Percentiles rank a stretch among this genome's conserved stretches.
Evolutionary conservation across 495 filamentous ascomycete genomes (phyloP).

Genomic region (Thozetella sp.): DNA sequence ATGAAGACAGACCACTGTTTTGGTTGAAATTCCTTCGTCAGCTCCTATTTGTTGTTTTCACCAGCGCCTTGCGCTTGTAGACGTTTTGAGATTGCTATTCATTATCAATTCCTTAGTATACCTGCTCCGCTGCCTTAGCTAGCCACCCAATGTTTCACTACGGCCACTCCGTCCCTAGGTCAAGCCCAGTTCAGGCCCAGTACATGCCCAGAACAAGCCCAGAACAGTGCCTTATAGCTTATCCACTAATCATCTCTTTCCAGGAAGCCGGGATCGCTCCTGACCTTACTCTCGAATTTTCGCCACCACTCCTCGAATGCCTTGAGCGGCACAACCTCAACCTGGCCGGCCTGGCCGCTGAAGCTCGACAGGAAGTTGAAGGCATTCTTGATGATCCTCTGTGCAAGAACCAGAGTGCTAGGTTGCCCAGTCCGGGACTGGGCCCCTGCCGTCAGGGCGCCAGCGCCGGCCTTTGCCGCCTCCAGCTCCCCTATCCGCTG

Average conservation of each 20-base stretch:
- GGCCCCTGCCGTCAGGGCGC: neutral
- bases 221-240: neutral
- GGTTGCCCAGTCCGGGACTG: slow-evolving; percentile 24
- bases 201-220: neutral
- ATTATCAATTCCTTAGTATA: neutral
- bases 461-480: slow-evolving; percentile 23
- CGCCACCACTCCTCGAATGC: slow-evolving; percentile 96
- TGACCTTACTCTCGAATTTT: slow-evolving; percentile 90
- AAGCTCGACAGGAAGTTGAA: slow-evolving; percentile 96
- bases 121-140: neutral
- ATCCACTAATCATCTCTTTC: slow-evolving; percentile 66
- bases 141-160: no score
- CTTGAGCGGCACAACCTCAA: slow-evolving; percentile 86
- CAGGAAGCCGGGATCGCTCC: slow-evolving; percentile 85
- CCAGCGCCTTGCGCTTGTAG: no score
- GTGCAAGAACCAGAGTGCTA: slow-evolving; percentile 76
- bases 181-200: no score
- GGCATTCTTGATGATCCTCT: slow-evolving; percentile 93
- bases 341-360: slow-evolving; percentile 55
- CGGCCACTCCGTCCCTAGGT: no score
- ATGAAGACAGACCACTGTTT: no score
- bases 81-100: slow-evolving; percentile 4
- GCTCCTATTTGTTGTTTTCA: neutral
- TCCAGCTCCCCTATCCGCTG: slow-evolving; percentile 65
- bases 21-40: neutral